Conservation (phyloP, 2,329 filamentous ascomycete genomes). For the Raffaelea arxii region DNA sequence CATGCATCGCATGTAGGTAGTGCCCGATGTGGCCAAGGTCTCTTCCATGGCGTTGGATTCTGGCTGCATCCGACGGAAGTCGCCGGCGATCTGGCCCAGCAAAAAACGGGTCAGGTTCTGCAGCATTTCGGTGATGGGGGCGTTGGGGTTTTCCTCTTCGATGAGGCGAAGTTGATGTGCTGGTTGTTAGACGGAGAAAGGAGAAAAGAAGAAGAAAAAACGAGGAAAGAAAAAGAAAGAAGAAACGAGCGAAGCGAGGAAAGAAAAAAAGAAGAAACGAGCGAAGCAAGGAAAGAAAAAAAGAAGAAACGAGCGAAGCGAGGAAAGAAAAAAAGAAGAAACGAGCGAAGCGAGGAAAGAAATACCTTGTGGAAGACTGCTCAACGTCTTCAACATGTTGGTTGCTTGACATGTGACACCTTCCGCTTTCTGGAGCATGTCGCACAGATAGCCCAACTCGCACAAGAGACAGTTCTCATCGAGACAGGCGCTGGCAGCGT, state of each 20-base stretch:
- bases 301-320: no score
- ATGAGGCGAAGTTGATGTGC: constrained; percentile 68
- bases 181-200: constrained; percentile 31
- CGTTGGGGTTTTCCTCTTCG: constrained; percentile 70
- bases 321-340: no score
- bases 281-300: no score
- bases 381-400: constrained; percentile 85
- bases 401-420: constrained; percentile 94
- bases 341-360: no score
- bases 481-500: constrained; percentile 77
- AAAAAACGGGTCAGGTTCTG: constrained; percentile 82
- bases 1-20: constrained; percentile 70
- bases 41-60: constrained; percentile 60
- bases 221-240: no score
- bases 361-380: constrained; percentile 70
- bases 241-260: neutral
- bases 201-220: constrained; percentile 18
- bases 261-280: no score
- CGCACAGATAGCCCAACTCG: constrained; percentile 89
- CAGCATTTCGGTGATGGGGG: constrained; percentile 69
- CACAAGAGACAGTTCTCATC: constrained; percentile 80
- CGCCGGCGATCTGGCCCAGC: constrained; percentile 67
- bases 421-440: constrained; percentile 95
- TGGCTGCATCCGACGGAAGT: constrained; percentile 60
- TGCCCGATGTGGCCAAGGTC: constrained; percentile 59